Evolutionary conservation across 768 basidiomycete genomes (phyloP).

Genomic region (Boletus coccyginus): DNA sequence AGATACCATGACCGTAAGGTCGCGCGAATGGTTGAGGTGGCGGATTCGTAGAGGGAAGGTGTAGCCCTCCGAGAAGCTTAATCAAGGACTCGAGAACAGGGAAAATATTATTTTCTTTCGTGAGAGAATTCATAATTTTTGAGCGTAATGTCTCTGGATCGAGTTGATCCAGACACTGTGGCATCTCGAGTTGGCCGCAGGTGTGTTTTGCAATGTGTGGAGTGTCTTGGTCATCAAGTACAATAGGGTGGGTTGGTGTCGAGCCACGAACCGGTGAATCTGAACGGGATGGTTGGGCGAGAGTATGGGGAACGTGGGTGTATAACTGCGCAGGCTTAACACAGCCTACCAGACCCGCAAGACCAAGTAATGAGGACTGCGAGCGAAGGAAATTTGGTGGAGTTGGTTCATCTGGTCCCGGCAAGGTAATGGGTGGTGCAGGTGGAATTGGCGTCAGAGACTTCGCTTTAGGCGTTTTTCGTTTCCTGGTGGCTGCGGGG

Average conservation of each 20-base stretch:
- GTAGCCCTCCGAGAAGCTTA: slow-evolving; percentile 48
- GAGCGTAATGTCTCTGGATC: slow-evolving; percentile 46
- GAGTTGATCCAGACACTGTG: slow-evolving; percentile 27
- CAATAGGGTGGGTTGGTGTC: slow-evolving; percentile 62
- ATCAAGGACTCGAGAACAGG: slow-evolving; percentile 63
- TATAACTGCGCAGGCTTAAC: slow-evolving; percentile 49
- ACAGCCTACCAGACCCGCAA: slow-evolving; percentile 66
- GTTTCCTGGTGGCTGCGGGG: slow-evolving; percentile 27
- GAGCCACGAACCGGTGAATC: slow-evolving; percentile 45
- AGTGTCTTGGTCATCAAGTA: slow-evolving; percentile 51
- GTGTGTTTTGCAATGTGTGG: slow-evolving; percentile 18
- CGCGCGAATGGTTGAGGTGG: slow-evolving; percentile 14
- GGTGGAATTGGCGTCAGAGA: slow-evolving; percentile 45
- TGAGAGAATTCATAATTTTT: slow-evolving; percentile 57
- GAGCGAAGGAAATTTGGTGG: slow-evolving; percentile 73
- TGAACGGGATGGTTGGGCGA: slow-evolving; percentile 35
- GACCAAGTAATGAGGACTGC: slow-evolving; percentile 68
- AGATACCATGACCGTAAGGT: slow-evolving; percentile 18
- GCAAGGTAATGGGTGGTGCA: slow-evolving; percentile 58
- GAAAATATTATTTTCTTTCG: slow-evolving; percentile 64
- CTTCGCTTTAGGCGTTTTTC: slow-evolving; percentile 35
- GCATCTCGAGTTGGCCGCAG: not conserved
- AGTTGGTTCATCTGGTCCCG: slow-evolving; percentile 56
- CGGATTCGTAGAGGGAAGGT: slow-evolving; percentile 1
- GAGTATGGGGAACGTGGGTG: slow-evolving; percentile 1